Evolutionary conservation across 176 grass and related monocot species (phyloP).

Genomic region (bread wheat (Triticum aestivum)): DNA sequence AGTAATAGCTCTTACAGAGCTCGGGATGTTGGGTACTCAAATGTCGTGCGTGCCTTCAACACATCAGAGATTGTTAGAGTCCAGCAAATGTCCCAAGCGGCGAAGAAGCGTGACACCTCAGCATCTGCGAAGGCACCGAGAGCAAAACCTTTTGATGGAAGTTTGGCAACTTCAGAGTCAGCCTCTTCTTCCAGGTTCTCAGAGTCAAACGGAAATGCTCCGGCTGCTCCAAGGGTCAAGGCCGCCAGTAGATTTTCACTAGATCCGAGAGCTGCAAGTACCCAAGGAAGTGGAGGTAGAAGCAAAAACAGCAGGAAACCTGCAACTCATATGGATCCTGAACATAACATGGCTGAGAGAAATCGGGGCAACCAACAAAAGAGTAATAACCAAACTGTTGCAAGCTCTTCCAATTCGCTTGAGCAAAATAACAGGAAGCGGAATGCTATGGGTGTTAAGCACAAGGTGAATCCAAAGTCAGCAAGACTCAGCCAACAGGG

Average conservation of each 20-base stretch:
- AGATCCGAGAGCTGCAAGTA: slow-evolving; percentile 37
- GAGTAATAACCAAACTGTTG: slow-evolving; percentile 35
- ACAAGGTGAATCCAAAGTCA: slow-evolving; percentile 54
- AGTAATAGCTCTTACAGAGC: slow-evolving; percentile 20
- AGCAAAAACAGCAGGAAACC: slow-evolving; percentile 42
- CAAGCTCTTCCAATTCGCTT: slow-evolving; percentile 31
- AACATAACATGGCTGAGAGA: slow-evolving; percentile 26
- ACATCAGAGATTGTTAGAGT: slow-evolving; percentile 36
- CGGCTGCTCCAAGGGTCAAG: slow-evolving; percentile 54
- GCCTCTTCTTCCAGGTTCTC: slow-evolving; percentile 24
- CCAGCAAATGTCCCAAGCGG: slow-evolving; percentile 37
- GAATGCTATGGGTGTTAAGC: slow-evolving; percentile 45
- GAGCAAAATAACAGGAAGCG: slow-evolving; percentile 73
- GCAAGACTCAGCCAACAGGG: slow-evolving; percentile 42
- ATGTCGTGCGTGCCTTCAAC: slow-evolving; percentile 44
- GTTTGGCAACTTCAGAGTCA: slow-evolving; percentile 25
- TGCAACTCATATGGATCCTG: slow-evolving; percentile 39
- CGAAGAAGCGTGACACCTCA: slow-evolving; percentile 25
- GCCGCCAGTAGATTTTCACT: slow-evolving; percentile 15
- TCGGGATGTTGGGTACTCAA: slow-evolving; percentile 34
- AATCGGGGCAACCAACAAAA: slow-evolving; percentile 33
- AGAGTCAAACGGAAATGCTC: slow-evolving; percentile 33
- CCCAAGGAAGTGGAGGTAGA: slow-evolving; percentile 41
- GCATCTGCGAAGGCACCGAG: slow-evolving; percentile 21
- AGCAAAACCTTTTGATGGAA: slow-evolving; percentile 44